Evolutionary conservation across 768 basidiomycete species (phyloP).

Genomic region (Suillus sp.): DNA sequence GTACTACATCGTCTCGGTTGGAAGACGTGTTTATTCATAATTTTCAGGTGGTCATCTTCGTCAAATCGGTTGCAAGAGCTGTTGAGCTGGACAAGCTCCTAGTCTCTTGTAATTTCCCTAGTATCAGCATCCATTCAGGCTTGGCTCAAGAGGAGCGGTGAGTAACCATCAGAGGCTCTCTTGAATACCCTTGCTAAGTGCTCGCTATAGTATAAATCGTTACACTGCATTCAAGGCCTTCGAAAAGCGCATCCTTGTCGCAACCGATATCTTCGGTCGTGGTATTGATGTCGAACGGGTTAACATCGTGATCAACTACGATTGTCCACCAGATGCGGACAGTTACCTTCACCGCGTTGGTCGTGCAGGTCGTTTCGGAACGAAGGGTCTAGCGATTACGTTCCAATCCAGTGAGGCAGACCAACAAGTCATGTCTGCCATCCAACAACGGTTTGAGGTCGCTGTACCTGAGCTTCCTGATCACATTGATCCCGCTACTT

Average conservation of each 20-base stretch:
- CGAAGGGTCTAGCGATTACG: slow-evolving; percentile 97
- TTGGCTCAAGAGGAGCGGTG: slow-evolving; percentile 95
- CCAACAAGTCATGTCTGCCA: slow-evolving; percentile 90
- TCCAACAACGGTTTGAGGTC: slow-evolving; percentile 97
- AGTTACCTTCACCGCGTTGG: slow-evolving; percentile 99
- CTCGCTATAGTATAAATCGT: slow-evolving; percentile 73
- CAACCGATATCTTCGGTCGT: slow-evolving; percentile 98
- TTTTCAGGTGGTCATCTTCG: slow-evolving; percentile 94
- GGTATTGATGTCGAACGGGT: slow-evolving; percentile 99
- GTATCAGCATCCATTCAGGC: slow-evolving; percentile 95
- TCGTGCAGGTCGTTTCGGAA: slow-evolving; percentile 98
- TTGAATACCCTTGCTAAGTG: neutral
- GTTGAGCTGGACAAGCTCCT: slow-evolving; percentile 95
- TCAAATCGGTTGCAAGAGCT: slow-evolving; percentile 96
- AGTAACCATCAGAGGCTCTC: slow-evolving; percentile 30
- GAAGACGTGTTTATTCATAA: neutral
- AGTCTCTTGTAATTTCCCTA: slow-evolving; percentile 97
- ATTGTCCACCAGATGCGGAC: slow-evolving; percentile 95
- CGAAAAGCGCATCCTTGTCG: slow-evolving; percentile 98
- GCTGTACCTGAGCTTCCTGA: slow-evolving; percentile 95
- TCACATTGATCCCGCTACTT: slow-evolving; percentile 90
- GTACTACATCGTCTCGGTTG: slow-evolving; percentile 39
- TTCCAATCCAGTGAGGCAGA: slow-evolving; percentile 94
- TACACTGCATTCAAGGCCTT: slow-evolving; percentile 99
- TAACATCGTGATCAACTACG: slow-evolving; percentile 99